phyloP scores from a whole-genome alignment of 2,329 filamentous ascomycete genomes.

The Clonostachys rosea region DNA sequence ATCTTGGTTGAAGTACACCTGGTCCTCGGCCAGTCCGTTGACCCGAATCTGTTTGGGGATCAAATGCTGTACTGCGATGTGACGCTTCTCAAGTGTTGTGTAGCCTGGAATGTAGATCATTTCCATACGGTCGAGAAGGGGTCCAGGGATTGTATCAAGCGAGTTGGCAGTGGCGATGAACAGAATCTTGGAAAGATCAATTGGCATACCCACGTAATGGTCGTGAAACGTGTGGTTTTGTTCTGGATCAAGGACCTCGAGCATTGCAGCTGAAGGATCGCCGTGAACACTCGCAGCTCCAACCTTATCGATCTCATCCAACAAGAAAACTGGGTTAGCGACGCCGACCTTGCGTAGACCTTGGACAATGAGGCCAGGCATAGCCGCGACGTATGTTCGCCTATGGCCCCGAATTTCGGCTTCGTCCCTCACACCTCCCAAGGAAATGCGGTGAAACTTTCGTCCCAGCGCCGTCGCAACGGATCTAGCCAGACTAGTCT shows the following conservation, averaged over 20 bases:
- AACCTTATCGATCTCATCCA: constrained; percentile 98
- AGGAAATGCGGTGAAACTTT: constrained; percentile 95
- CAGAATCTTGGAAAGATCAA: constrained; percentile 92
- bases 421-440: constrained; percentile 92
- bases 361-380: constrained; percentile 93
- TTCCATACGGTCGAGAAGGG: constrained; percentile 94
- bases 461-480: constrained; percentile 87
- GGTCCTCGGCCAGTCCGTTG: constrained; percentile 75
- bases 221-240: constrained; percentile 95
- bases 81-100: constrained; percentile 92
- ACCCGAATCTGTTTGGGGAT: constrained; percentile 91
- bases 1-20: constrained; percentile 73
- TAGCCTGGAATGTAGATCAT: constrained; percentile 91
- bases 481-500: constrained; percentile 91
- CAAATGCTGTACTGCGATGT: constrained; percentile 90
- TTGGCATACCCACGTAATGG: constrained; percentile 93
- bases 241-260: constrained; percentile 95
- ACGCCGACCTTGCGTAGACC: constrained; percentile 94
- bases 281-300: constrained; percentile 88
- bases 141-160: constrained; percentile 90
- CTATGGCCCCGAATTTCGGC: constrained; percentile 95
- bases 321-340: constrained; percentile 87
- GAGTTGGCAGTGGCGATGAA: constrained; percentile 98
- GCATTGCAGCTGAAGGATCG: constrained; percentile 94
- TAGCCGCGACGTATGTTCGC: constrained; percentile 95